Conservation (phyloP, 78 protist genomes). For the Dictyostelium purpureum region DNA sequence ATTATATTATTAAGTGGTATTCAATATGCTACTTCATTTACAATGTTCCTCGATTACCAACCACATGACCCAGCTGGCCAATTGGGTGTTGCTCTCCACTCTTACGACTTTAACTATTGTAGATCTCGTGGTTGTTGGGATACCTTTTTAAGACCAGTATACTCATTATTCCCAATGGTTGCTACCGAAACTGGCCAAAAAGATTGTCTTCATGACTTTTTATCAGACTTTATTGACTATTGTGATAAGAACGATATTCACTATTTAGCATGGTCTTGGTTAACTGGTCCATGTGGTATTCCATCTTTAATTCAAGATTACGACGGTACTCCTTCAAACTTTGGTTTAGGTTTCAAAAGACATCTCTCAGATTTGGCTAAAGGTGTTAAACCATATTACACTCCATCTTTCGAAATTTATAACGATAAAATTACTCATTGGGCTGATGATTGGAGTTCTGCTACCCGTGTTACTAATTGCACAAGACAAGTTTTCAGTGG, state of each 20-base stretch:
- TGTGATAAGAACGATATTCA: constrained; percentile 39
- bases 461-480: not conserved
- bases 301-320: constrained; percentile 40
- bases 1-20: constrained; percentile 53
- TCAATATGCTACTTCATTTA: constrained; percentile 62
- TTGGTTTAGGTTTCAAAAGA: constrained; percentile 16
- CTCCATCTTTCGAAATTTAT: constrained; percentile 45
- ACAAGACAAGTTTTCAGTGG: not conserved
- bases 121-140: constrained; percentile 76
- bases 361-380: not conserved
- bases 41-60: constrained; percentile 27
- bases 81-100: constrained; percentile 45
- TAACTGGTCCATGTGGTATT: constrained; percentile 20
- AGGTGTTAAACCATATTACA: constrained; percentile 18
- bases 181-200: constrained; percentile 76
- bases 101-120: constrained; percentile 66
- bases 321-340: constrained; percentile 22
- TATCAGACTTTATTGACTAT: constrained; percentile 33
- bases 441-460: constrained; percentile 56
- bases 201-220: constrained; percentile 57
- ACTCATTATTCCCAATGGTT: constrained; percentile 20
- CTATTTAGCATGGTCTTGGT: constrained; percentile 73
- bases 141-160: constrained; percentile 35
- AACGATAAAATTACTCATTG: constrained; percentile 64
- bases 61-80: constrained; percentile 45